Evolutionary conservation across 2,329 filamentous ascomycete genomes (phyloP).

Genomic region (Lecanicillium sp.): DNA sequence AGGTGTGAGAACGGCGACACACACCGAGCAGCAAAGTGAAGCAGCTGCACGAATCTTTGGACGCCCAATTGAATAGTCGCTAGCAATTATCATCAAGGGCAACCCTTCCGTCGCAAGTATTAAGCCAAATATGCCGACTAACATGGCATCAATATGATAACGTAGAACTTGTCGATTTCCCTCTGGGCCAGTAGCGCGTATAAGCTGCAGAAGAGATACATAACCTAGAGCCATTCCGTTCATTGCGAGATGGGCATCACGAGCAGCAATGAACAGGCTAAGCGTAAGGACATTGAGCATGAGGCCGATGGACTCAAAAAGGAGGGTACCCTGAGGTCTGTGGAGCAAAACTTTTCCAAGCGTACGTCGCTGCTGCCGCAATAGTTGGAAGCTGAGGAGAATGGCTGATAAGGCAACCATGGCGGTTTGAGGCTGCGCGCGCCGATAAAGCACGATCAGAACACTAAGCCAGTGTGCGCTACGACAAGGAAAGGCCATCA

Average conservation of each 20-base stretch:
- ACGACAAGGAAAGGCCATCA: not conserved
- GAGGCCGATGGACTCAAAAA: not conserved
- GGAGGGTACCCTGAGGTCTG: not conserved
- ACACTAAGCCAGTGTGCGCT: not conserved
- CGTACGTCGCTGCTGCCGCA: not conserved
- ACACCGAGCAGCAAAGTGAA: not conserved
- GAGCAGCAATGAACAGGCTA: not conserved
- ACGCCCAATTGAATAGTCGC: not conserved
- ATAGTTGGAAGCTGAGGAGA: not conserved
- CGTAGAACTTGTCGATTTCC: not conserved
- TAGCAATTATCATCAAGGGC: not conserved
- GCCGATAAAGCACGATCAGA: not conserved
- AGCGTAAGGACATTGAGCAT: slow-evolving; percentile 1
- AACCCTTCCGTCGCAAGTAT: not conserved
- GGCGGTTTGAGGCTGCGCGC: not conserved
- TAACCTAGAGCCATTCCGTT: not conserved
- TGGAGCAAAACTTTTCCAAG: not conserved
- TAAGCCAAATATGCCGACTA: slow-evolving; percentile 2
- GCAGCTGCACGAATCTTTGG: not conserved
- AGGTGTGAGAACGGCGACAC: slow-evolving; percentile 34
- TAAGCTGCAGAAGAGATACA: not conserved
- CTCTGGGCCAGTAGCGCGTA: not conserved
- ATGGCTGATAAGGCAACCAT: not conserved
- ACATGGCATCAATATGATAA: not conserved
- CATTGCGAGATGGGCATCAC: not conserved